Evolutionary conservation across 148 eudicot species (phyloP).

Genomic region (Silene uniflora): DNA sequence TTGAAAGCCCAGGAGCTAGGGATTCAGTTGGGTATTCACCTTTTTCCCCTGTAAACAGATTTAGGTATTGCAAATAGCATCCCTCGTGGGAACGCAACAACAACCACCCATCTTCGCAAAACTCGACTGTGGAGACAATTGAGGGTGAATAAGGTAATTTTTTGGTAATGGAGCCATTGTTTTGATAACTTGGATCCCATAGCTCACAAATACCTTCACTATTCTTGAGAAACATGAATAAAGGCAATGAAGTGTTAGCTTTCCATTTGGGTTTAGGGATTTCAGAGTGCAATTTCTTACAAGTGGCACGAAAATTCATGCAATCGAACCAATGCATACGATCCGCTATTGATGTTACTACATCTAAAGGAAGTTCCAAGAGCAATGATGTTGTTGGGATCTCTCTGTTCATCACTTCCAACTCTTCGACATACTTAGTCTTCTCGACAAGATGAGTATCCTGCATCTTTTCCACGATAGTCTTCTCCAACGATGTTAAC

Average conservation of each 20-base stretch:
- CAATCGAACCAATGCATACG: slow-evolving; percentile 14
- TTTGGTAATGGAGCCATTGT: background rate
- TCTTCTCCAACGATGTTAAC: too few relatives aligned
- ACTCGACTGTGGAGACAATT: background rate
- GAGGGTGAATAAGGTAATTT: background rate
- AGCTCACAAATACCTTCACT: background rate
- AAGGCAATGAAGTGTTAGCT: background rate
- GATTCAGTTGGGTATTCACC: background rate
- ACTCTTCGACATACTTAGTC: background rate
- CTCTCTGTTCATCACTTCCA: too few relatives aligned
- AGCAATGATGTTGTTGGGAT: background rate
- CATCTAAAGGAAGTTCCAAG: background rate
- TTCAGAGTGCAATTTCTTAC: background rate
- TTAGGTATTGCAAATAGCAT: background rate
- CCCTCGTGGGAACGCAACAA: background rate
- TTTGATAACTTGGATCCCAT: slow-evolving; percentile 7
- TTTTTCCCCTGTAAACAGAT: background rate
- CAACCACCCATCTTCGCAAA: slow-evolving; percentile 14
- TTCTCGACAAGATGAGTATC: too few relatives aligned
- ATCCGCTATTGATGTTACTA: background rate
- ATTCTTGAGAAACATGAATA: background rate
- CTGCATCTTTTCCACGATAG: too few relatives aligned
- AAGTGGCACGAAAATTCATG: slow-evolving; percentile 6
- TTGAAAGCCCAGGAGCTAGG: background rate
- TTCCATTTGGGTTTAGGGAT: background rate